Evolutionary conservation across 2,329 filamentous ascomycete genomes (phyloP), one percentile per base, ranked within the genome.

Genomic region (Colletotrichum karsti): DNA sequence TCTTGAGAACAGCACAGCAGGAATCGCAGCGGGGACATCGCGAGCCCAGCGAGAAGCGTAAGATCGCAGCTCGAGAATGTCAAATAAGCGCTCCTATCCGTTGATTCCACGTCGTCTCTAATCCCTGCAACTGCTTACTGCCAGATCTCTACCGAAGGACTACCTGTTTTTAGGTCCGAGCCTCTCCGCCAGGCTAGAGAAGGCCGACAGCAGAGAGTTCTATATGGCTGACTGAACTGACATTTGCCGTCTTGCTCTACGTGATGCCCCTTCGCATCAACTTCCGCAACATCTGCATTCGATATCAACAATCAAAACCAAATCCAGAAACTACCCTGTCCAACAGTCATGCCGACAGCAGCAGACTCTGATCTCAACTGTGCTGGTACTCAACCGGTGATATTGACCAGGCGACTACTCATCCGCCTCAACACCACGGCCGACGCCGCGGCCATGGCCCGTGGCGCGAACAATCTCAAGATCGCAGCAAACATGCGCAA

Each of bases 361-460:
- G 48, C 48, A 55, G 18, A 13, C 24, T 48, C 59, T 13, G 48
- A 50, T 20, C 22, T 37, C 50, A 63, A 61, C 20, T 22, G 20
- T 33, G 33, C 63, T 35, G 13, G 20, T 8, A 26, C 39, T 26
- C 28, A 18, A 15, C 35, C 42, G 18, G 60, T 53, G 13, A 56
- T 67, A 35, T 20, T 18, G 18, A 67, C 64, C 7, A 64, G 37
- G 10, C 51, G 60, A 24, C 51, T 67, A 13, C 15, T 64, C 5
- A 44, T 67, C 20, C 64, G 64, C 37, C 60, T 59, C 24, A 57
- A 53, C 24, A 58, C 64, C 20, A 18, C 58, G 12, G 59, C 50
- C n/a, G 64, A 67, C 46, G 64, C 64, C 42, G 10, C 59, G n/a
- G 64, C 41, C 35, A 67, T 67, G 64, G 64, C 64, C 33, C 30